Base-by-base conservation (phyloP, 306 rosid species). In the Pyrus betulifolia region DNA sequence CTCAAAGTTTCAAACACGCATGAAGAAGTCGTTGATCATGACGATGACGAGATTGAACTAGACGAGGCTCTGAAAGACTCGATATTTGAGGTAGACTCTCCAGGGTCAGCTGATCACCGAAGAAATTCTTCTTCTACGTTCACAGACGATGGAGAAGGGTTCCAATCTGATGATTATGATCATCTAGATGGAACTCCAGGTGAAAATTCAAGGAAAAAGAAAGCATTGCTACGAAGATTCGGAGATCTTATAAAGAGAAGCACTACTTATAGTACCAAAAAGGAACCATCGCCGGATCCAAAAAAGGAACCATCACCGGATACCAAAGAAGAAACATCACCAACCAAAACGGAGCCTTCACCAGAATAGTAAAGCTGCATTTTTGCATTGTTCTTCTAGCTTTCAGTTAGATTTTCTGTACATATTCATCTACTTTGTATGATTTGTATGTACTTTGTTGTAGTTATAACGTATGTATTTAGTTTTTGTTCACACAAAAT, bases 211-310 rank as follows among this genome's bases (percentile, higher is more conserved):
- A 86, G 97, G 45, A 94, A 94, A 72, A 89, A 95, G 81, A 92
- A 79, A 66, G 96, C 96, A 27, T 80, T 94, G 76, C 69, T 92
- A 0, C 79, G 91, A 63, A 90, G 97, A 81, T 91, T 94, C 79
- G 96, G 97, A 6, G 97, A 90, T 81, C 94, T 93, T 67, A 79
- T 92, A 71, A 82, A 87, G 46, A 94, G 93, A 81, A 90, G 75
- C 57, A 66, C 84, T 68, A 45, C 69, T 27, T 33, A 59, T 71
- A 63, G 68, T 30, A 21, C 70, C 49, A 78, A 49, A 69, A 78
- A 78, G 72, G 82, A 78, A 63, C 70, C 61, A 19, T 72, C 54
- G 14, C 14, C 51, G 2, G 77, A 62, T 62, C 10, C 40, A 4
- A 72, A 58, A 40, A 59, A 59, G 40, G 76, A 73, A 62, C 31